Conservation (phyloP, 768 basidiomycete genomes). For the Antrodiella citrinella region DNA sequence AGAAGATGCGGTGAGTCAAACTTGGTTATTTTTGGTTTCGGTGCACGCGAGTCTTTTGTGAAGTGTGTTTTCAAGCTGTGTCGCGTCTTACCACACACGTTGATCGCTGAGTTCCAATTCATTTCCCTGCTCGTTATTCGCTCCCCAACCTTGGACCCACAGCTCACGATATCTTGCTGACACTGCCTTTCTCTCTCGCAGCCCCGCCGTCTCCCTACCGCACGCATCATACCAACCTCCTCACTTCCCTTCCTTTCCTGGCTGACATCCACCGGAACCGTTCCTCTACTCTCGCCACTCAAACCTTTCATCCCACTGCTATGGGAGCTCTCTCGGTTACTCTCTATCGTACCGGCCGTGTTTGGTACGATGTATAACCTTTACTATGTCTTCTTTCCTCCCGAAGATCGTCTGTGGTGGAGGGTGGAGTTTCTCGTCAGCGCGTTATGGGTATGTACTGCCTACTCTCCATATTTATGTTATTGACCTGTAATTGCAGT, state of each 20-base stretch:
- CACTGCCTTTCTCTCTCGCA: conserved; percentile 17
- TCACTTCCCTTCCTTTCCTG: conserved; percentile 12
- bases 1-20: conserved; percentile 58
- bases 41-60: too few relatives aligned
- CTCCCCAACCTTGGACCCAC: background rate
- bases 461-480: background rate
- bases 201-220: conserved; percentile 62
- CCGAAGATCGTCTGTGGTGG: conserved; percentile 24
- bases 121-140: background rate
- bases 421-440: conserved; percentile 61
- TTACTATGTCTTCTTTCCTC: conserved; percentile 44
- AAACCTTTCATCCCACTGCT: conserved; percentile 51
- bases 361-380: conserved; percentile 58
- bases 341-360: conserved; percentile 66
- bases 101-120: background rate
- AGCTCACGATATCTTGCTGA: conserved; percentile 1
- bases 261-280: conserved; percentile 15
- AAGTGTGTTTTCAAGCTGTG: background rate
- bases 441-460: conserved; percentile 56
- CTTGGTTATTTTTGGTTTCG: background rate
- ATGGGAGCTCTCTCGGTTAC: conserved; percentile 61
- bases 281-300: conserved; percentile 42
- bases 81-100: background rate
- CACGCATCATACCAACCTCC: conserved; percentile 48
- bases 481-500: conserved; percentile 34